Conservation (phyloP, 2,329 filamentous ascomycete genomes). For the Phaeosphaeria sp. region DNA sequence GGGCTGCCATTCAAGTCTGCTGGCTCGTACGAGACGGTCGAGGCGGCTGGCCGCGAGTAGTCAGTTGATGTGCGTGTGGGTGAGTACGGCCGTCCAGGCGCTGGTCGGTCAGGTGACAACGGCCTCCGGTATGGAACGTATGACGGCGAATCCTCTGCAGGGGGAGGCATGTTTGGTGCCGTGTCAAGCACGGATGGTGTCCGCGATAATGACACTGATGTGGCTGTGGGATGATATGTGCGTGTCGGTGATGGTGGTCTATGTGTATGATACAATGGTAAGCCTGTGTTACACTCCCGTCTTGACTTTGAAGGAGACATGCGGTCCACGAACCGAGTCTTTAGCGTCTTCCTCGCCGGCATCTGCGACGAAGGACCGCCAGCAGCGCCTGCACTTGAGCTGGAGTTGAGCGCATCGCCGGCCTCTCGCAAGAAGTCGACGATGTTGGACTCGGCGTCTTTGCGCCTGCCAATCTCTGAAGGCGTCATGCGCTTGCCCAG, state of each 20-base stretch:
- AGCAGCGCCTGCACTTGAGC: constrained; percentile 14
- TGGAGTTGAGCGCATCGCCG: constrained; percentile 36
- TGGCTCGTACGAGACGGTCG: constrained; percentile 79
- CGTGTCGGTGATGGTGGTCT: constrained; percentile 53
- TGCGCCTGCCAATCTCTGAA: constrained; percentile 38
- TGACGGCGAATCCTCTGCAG: constrained; percentile 66
- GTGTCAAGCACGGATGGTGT: constrained; percentile 59
- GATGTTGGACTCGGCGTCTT: constrained; percentile 47
- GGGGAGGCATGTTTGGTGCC: constrained; percentile 60
- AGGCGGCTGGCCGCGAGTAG: constrained; percentile 73
- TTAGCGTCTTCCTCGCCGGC: constrained; percentile 33
- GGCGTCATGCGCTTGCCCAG: constrained; percentile 35
- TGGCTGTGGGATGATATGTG: constrained; percentile 58
- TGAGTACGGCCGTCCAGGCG: constrained; percentile 53
- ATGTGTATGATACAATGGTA: constrained; percentile 44
- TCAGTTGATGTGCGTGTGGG: constrained; percentile 63
- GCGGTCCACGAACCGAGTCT: constrained; percentile 29
- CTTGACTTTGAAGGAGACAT: constrained; percentile 26
- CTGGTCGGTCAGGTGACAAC: constrained; percentile 57
- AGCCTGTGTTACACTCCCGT: constrained; percentile 37
- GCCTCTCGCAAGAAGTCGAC: constrained; percentile 54
- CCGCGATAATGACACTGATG: constrained; percentile 54
- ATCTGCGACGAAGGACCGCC: constrained; percentile 20
- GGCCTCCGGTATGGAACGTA: constrained; percentile 64
- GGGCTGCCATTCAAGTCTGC: constrained; percentile 88